These are phyloP conservation scores for Penicillium bialowiezense DNA, from an alignment of 495 filamentous ascomycete genomes.

Conservation along the genomic window DNA sequence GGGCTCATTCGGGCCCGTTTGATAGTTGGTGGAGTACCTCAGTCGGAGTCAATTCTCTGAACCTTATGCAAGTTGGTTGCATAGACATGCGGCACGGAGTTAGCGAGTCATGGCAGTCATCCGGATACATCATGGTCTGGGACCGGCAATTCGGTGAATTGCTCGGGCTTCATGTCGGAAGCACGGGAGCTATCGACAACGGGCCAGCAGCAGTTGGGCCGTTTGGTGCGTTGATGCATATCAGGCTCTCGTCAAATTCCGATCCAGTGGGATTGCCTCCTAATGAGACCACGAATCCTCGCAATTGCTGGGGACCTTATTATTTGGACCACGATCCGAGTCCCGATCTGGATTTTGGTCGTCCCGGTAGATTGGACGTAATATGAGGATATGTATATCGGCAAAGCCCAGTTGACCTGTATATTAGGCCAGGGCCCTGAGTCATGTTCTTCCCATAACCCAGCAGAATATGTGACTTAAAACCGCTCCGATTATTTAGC, in stretches of 20 bases:
- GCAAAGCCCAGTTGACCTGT: too few species aligned
- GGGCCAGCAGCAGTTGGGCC: constrained; percentile 14
- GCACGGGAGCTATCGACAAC: constrained; percentile 15
- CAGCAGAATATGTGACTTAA: too few species aligned
- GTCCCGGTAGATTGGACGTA: neutral
- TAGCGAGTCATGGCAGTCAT: constrained; percentile 23
- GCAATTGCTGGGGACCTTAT: constrained; percentile 12
- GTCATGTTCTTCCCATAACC: too few species aligned
- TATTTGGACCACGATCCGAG: constrained; percentile 31
- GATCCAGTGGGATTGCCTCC: neutral
- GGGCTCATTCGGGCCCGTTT: constrained; percentile 31
- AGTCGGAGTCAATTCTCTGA: constrained; percentile 14
- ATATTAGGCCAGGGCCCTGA: too few species aligned
- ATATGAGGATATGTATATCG: too few species aligned
- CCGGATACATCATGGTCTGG: constrained; percentile 39
- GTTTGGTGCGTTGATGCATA: constrained; percentile 19
- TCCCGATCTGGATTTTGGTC: constrained; percentile 18
- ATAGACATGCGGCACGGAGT: constrained; percentile 19
- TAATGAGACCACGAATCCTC: constrained; percentile 1
- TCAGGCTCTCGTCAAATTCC: constrained; percentile 11
- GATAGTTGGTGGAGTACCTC: constrained; percentile 15
- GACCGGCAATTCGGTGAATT: constrained; percentile 33
- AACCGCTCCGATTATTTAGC: too few species aligned
- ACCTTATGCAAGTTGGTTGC: constrained; percentile 38
- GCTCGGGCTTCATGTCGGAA: constrained; percentile 28